A percentile compares a stretch with the other conserved stretches of the same genome.
These are phyloP conservation scores for Mycena floridula DNA, from an alignment of 768 basidiomycete genomes.

Conservation along the genomic window DNA sequence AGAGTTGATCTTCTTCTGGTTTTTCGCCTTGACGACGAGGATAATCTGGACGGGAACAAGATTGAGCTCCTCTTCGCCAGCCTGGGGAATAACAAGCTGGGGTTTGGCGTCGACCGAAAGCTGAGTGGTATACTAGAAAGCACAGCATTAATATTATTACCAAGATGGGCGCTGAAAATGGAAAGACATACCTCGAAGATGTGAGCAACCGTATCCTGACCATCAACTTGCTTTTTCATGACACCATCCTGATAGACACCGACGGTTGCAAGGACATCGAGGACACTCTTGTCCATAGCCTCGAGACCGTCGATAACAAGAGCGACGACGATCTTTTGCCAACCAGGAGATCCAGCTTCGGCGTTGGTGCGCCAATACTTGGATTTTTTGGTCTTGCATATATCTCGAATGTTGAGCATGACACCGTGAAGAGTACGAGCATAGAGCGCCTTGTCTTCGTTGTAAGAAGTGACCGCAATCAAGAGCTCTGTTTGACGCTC, in stretches of 20 bases:
- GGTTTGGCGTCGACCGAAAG: constrained; percentile 64
- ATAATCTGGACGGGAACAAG: constrained; percentile 65
- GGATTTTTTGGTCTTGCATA: constrained; percentile 67
- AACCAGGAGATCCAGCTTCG: constrained; percentile 51
- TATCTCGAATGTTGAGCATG: constrained; percentile 74
- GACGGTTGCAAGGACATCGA: constrained; percentile 57
- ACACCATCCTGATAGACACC: constrained; percentile 70
- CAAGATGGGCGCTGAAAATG: no score
- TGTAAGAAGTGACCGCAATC: constrained; percentile 67
- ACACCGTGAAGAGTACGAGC: constrained; percentile 66
- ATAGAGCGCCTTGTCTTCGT: constrained; percentile 58
- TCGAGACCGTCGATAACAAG: constrained; percentile 65
- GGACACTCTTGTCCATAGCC: constrained; percentile 65
- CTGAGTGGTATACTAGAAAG: constrained; percentile 61
- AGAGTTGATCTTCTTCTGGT: constrained; percentile 66
- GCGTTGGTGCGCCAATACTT: constrained; percentile 59
- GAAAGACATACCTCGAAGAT: constrained; percentile 55
- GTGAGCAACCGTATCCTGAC: constrained; percentile 60
- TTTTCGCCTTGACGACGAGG: constrained; percentile 60
- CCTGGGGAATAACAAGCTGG: constrained; percentile 60
- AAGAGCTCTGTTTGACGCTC: constrained; percentile 63
- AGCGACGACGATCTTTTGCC: constrained; percentile 63
- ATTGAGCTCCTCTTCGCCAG: constrained; percentile 59
- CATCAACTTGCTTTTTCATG: constrained; percentile 62
- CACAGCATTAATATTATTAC: constrained; percentile 2